Evolutionary conservation across 805 yeast genomes (phyloP), one percentile per base, ranked within the genome.

Genomic region (Yarrowia yakushimensis): DNA sequence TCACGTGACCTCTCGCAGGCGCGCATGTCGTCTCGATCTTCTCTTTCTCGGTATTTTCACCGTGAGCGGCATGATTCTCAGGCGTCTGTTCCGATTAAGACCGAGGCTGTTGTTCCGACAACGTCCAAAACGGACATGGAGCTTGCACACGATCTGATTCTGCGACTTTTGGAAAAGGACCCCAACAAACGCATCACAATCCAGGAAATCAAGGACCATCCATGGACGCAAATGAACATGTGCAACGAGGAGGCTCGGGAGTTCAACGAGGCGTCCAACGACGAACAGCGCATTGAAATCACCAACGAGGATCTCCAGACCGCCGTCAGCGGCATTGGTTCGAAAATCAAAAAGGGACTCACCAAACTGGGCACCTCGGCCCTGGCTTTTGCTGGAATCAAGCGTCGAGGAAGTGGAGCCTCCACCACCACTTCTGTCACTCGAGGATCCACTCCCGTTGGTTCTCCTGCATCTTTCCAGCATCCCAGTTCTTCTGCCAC

Each of bases 311-410:
- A 90, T 64, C 80, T 88, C 8, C 82, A 85, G 65, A 82, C 84
- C 65, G 96, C 96, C 0, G 90, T 90, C 3, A 81, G 85, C 34
- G 96, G 96, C n/a, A 80, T 90, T 54, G 92, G 91, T 8, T 81
- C 83, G 57, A 79, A 85, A 62, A 78, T 90, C 43, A 82, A 78
- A 67, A 80, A 78, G 63, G 79, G 82, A 25, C 69, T 85, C 4
- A 74, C 80, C 5, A 78, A 77, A 52, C 57, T 71, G 20, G 72
- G 72, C 41, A 62, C 66, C 25, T 64, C 67, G 4, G 73, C 74
- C 0, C 61, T 71, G 33, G 71, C 68, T 34, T 60, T 70, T 55
- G 71, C 73, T 5, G 73, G 74, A 4, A 60, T 71, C 12, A 63
- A 71, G 18, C 62, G 69, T 4, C 46, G 69, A 0, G 59, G 59